phyloP scores from a whole-genome alignment of 2,329 filamentous ascomycete genomes.

The Penicillium expansum region DNA sequence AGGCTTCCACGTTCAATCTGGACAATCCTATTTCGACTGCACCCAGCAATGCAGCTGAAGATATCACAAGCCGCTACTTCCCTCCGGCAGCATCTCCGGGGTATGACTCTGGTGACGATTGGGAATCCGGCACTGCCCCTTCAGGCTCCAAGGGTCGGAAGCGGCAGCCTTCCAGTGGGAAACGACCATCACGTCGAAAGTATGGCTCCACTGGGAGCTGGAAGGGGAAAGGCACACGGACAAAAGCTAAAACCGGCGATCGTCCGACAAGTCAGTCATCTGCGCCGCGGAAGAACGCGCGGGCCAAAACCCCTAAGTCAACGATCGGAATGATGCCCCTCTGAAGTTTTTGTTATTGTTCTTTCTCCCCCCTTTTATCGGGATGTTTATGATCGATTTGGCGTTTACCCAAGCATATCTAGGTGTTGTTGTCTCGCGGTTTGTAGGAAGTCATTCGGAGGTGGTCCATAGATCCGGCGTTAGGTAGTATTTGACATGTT shows the following conservation, averaged over 20 bases:
- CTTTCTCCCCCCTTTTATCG: background rate
- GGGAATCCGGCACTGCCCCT: slow-evolving; percentile 15
- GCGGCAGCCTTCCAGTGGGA: slow-evolving; percentile 20
- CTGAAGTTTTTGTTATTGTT: slow-evolving; percentile 19
- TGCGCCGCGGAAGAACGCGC: slow-evolving; percentile 25
- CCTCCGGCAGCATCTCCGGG: slow-evolving; percentile 23
- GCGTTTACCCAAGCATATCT: slow-evolving; percentile 18
- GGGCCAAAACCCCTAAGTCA: slow-evolving; percentile 27
- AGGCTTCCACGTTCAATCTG: slow-evolving; percentile 24
- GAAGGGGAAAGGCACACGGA: slow-evolving; percentile 25
- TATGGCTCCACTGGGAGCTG: slow-evolving; percentile 20
- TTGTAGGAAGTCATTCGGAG: background rate
- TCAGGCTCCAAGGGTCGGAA: slow-evolving; percentile 26
- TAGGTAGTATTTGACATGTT: slow-evolving; percentile 4
- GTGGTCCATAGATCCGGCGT: background rate
- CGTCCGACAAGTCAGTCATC: slow-evolving; percentile 22
- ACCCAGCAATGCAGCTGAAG: slow-evolving; percentile 13
- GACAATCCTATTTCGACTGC: slow-evolving; percentile 19
- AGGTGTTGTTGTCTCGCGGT: slow-evolving; percentile 16
- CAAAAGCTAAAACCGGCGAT: slow-evolving; percentile 25
- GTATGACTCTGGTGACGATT: slow-evolving; percentile 25
- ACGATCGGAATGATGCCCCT: slow-evolving; percentile 42
- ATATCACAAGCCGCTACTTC: slow-evolving; percentile 38
- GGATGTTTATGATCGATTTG: slow-evolving; percentile 11
- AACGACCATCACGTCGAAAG: slow-evolving; percentile 28